Evolutionary conservation across 2,329 filamentous ascomycete genomes (phyloP), one percentile per base, ranked within the genome.

Genomic region (Ilyonectria mors-panacis): DNA sequence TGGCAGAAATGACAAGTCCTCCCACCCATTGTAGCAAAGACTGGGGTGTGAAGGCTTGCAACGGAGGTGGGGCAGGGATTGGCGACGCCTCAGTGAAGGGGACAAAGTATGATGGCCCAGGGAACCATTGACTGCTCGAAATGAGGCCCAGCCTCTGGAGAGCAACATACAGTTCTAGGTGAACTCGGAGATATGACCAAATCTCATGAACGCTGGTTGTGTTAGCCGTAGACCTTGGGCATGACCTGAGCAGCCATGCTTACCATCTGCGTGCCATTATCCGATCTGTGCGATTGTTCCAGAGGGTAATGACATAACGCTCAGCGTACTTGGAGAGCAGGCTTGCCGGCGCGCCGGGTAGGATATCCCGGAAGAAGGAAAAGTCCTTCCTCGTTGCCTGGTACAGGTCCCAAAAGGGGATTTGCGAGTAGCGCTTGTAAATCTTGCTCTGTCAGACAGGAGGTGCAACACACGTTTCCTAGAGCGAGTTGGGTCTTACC

Each of bases 51-150:
- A 86, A 74, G 3, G 82, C 80, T 4, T 78, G 68, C 0, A 82
- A 81, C 0, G 81, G 77, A 2, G 84, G 82, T 2, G 86, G 87
- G 0, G 84, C 76, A 1, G 80, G 75, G 30, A 89, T 84, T 1
- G 86, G 86, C 0, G 87, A 89, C 13, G 82, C 77, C 8, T 79
- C 72, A 13, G 85, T 85, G 54, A 89, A 89, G 0, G 88, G 88
- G 19, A 90, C 73, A 70, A 89, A 89, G 75, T 85, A 90, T 6
- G 76, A 80, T 42, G 79, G 78, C 8, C 74, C 76, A 0, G 88
- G 88, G 3, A 89, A 76, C 76, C 77, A 76, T 8, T 78, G 78
- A 13, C 70, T 79, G 13, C 78, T 75, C 0, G 85, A 78, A 48
- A 85, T 78, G 15, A 90, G 76, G 7, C 84, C 85, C 8, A 87